phyloP scores from a whole-genome alignment of 2,329 filamentous ascomycete genomes.

The Paraphaeosphaeria minitans region DNA sequence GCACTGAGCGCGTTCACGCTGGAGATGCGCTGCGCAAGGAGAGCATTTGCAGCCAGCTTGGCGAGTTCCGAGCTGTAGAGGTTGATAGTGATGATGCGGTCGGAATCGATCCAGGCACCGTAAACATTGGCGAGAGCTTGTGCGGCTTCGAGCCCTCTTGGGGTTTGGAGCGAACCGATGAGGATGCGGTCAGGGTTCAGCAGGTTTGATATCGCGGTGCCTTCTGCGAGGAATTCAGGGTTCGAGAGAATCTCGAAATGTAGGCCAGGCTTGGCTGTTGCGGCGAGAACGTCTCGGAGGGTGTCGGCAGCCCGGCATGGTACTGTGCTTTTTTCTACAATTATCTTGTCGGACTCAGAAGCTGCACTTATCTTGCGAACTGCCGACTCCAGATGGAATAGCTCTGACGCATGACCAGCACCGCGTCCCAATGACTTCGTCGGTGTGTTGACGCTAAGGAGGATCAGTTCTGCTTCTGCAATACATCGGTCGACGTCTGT shows the following conservation, averaged over 20 bases:
- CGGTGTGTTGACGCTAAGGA: constrained; percentile 79
- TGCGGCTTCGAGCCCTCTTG: constrained; percentile 66
- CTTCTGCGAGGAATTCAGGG: constrained; percentile 80
- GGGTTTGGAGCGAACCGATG: constrained; percentile 70
- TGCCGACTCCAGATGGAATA: constrained; percentile 73
- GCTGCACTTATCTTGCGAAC: constrained; percentile 69
- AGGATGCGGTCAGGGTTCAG: constrained; percentile 74
- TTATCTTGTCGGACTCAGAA: constrained; percentile 70
- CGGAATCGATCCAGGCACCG: constrained; percentile 69
- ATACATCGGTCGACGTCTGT: constrained; percentile 68
- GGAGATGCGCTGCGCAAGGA: constrained; percentile 79
- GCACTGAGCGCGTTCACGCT: constrained; percentile 83
- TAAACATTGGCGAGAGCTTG: constrained; percentile 69
- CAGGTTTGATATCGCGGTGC: constrained; percentile 74
- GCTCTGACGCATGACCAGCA: constrained; percentile 72
- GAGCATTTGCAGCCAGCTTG: constrained; percentile 79
- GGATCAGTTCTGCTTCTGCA: constrained; percentile 71
- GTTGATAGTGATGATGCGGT: constrained; percentile 73
- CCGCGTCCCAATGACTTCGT: constrained; percentile 74
- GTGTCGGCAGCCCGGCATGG: constrained; percentile 75
- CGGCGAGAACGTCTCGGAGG: constrained; percentile 66
- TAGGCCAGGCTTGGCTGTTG: constrained; percentile 57
- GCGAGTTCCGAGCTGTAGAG: constrained; percentile 78
- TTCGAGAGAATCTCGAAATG: constrained; percentile 80
- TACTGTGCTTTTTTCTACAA: constrained; percentile 83